These are phyloP conservation scores for Saprolegnia parasitica DNA, from an alignment of 352 stramenopile species.

Conservation along the genomic window DNA sequence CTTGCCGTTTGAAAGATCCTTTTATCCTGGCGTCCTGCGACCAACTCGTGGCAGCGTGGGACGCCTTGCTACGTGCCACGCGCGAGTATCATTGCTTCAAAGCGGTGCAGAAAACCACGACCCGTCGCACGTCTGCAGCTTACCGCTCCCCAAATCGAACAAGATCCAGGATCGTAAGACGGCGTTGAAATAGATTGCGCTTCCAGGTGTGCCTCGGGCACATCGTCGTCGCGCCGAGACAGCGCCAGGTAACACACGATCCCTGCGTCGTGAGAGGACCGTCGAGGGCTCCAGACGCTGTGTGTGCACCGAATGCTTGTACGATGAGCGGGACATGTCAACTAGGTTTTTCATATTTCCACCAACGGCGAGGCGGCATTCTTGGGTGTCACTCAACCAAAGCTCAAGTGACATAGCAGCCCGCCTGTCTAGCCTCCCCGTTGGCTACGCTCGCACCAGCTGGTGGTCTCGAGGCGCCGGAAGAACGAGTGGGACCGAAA, in stretches of 20 bases:
- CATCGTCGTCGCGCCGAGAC: background rate
- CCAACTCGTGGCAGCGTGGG: background rate
- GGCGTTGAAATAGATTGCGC: background rate
- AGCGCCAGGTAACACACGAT: background rate
- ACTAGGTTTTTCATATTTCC: background rate
- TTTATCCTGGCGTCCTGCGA: no score
- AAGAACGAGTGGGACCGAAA: background rate
- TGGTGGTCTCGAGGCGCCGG: background rate
- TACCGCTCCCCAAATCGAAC: conserved; percentile 14
- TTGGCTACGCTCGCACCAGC: no score
- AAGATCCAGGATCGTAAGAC: background rate
- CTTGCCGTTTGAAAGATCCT: no score
- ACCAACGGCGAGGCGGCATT: background rate
- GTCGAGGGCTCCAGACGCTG: background rate
- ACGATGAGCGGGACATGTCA: conserved; percentile 5
- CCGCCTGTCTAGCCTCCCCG: no score
- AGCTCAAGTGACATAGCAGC: conserved; percentile 20
- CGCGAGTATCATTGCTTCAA: background rate
- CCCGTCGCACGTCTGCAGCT: conserved; percentile 10
- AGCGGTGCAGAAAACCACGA: background rate
- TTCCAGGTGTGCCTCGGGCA: background rate
- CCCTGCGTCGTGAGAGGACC: background rate
- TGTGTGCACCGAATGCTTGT: background rate
- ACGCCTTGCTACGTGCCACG: background rate
- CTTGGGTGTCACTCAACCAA: background rate